These are phyloP conservation scores for Huntiella decipiens DNA, from an alignment of 2,329 filamentous ascomycete genomes.

Conservation along the genomic window DNA sequence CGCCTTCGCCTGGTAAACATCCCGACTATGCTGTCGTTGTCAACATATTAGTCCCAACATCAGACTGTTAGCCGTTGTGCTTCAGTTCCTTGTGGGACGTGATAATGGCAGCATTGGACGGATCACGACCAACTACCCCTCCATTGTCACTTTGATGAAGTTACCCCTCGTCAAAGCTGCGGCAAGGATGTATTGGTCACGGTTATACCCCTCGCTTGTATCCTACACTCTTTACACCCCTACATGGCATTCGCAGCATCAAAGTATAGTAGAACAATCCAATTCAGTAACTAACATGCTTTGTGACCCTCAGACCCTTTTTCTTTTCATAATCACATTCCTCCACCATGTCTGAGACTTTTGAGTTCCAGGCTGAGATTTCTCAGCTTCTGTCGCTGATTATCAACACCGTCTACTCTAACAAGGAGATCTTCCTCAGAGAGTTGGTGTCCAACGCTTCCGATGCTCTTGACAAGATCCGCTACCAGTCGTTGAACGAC, in stretches of 20 bases:
- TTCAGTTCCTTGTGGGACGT: too few species aligned
- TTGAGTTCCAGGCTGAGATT: conserved; percentile 99
- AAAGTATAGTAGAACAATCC: too few species aligned
- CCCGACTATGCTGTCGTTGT: too few species aligned
- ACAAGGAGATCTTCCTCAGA: conserved; percentile 99
- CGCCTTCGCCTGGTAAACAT: too few species aligned
- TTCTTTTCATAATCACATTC: conserved; percentile 5
- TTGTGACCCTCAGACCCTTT: conserved; percentile 5
- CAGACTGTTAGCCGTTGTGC: too few species aligned
- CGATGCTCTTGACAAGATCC: conserved; percentile 98
- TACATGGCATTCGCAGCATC: too few species aligned
- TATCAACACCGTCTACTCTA: conserved; percentile 99
- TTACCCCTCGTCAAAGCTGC: neutral
- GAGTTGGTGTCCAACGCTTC: conserved; percentile 97
- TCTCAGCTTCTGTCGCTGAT: conserved; percentile 99
- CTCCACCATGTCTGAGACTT: conserved; percentile 46
- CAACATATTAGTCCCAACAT: too few species aligned
- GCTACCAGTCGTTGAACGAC: conserved; percentile 95
- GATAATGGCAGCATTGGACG: too few species aligned
- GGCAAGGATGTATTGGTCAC: neutral
- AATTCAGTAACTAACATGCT: too few species aligned
- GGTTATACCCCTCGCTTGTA: neutral
- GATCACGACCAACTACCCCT: too few species aligned
- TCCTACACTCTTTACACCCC: conserved; percentile 3
- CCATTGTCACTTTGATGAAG: too few species aligned